Conservation (phyloP, 2,329 filamentous ascomycete species). For the Cucurbitaria berberidis region DNA sequence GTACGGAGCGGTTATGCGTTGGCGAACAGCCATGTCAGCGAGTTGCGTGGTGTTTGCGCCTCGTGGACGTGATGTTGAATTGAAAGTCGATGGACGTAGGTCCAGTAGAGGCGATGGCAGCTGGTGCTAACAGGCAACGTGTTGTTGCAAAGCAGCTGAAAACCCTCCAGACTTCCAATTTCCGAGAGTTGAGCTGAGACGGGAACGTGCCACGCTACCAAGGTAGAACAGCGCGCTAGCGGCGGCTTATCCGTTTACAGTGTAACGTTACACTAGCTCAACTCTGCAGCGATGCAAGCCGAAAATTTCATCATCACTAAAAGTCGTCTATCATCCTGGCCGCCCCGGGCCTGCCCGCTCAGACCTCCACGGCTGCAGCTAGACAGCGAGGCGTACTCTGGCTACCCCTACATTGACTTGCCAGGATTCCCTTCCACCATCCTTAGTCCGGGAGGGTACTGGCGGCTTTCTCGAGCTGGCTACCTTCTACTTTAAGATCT, state of each 20-base stretch:
- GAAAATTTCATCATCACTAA: constrained; percentile 15
- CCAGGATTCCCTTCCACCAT: constrained; percentile 22
- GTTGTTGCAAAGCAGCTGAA: constrained; percentile 8
- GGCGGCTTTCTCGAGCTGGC: constrained; percentile 28
- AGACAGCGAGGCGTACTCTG: constrained; percentile 18
- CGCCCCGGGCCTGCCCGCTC: constrained; percentile 23
- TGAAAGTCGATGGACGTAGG: constrained; percentile 2
- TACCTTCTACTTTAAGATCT: constrained; percentile 33
- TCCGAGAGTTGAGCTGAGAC: constrained; percentile 20
- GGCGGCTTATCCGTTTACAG: constrained; percentile 1
- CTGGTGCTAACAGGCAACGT: constrained; percentile 9
- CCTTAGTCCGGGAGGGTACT: constrained; percentile 24
- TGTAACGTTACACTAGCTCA: constrained; percentile 4
- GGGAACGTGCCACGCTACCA: too few species aligned
- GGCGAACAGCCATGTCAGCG: constrained; percentile 35
- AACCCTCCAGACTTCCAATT: constrained; percentile 10
- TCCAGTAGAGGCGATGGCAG: not conserved
- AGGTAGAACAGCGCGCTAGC: not conserved
- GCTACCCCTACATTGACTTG: constrained; percentile 22
- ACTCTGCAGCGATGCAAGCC: constrained; percentile 4
- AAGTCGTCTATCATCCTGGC: constrained; percentile 10
- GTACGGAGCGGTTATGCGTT: constrained; percentile 24
- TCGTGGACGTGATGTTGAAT: not conserved
- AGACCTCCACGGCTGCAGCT: constrained; percentile 25
- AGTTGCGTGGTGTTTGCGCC: not conserved